Conservation (phyloP, 108 stramenopile species). For the Cyclotella kingstonii region DNA sequence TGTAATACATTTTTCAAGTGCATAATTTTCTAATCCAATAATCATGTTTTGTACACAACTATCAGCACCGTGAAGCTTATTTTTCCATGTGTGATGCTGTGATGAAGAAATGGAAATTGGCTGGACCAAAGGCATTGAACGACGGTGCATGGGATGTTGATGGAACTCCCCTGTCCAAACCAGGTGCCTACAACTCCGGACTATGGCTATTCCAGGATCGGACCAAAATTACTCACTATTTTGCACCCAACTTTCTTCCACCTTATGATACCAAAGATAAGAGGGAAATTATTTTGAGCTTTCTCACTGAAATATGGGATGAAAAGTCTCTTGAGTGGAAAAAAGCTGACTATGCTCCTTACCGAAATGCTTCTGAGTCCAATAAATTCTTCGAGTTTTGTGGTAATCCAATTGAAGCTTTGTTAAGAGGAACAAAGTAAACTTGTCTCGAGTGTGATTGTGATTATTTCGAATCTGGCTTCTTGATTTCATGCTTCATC, state of each 20-base stretch:
- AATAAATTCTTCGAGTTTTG: conserved; percentile 27
- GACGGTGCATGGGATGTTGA: conserved; percentile 47
- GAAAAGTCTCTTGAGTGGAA: conserved; percentile 77
- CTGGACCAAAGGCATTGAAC: conserved; percentile 69
- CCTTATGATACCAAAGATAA: conserved; percentile 83
- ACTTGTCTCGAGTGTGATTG: too few species aligned
- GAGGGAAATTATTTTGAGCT: conserved; percentile 69
- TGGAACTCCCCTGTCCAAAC: conserved; percentile 35
- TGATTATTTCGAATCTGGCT: too few species aligned
- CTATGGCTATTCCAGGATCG: conserved; percentile 82
- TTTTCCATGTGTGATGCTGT: conserved; percentile 61
- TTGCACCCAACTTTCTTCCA: conserved; percentile 84
- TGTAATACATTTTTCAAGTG: background rate
- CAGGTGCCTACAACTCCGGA: conserved; percentile 52
- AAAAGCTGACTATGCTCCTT: conserved; percentile 33
- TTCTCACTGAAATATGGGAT: conserved; percentile 80
- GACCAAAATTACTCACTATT: conserved; percentile 74
- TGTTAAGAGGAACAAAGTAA: conserved; percentile 18
- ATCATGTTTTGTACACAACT: background rate
- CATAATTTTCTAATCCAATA: background rate
- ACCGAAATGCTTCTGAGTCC: conserved; percentile 6
- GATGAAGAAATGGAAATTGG: conserved; percentile 54
- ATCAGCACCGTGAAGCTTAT: conserved; percentile 47
- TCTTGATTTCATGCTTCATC: too few species aligned
- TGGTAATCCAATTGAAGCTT: conserved; percentile 41